Conservation (phyloP, 2,329 filamentous ascomycete species). For the Penicillium brevicompactum region DNA sequence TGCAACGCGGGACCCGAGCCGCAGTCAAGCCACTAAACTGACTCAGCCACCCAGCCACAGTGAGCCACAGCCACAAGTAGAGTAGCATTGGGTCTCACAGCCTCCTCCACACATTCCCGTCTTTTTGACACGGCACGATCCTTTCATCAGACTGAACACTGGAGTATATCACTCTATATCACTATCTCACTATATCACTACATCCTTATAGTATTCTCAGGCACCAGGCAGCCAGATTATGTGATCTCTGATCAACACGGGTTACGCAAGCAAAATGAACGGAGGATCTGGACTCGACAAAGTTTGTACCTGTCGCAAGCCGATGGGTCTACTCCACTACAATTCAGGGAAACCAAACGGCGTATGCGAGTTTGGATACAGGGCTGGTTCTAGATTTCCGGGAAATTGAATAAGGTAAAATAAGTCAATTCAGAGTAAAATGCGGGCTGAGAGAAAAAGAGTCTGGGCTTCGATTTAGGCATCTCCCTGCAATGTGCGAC, state of each 20-base stretch:
- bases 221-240: background rate
- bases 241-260: background rate
- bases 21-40: background rate
- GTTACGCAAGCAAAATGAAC: background rate
- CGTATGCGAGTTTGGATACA: background rate
- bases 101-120: background rate
- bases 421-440: background rate
- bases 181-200: too few relatives aligned
- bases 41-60: constrained; percentile 1
- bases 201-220: background rate
- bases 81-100: background rate
- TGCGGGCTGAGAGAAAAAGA: background rate
- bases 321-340: constrained; percentile 6
- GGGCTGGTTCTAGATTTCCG: background rate
- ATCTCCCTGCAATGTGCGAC: background rate
- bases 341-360: background rate
- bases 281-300: constrained; percentile 4
- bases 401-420: background rate
- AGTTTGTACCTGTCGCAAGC: constrained; percentile 12
- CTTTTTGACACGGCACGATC: background rate
- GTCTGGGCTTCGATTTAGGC: background rate
- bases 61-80: background rate
- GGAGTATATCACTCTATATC: background rate
- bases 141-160: background rate
- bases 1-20: background rate